Evolutionary conservation across 495 filamentous ascomycete species (phyloP).

Genomic region (Amniculicola lignicola): DNA sequence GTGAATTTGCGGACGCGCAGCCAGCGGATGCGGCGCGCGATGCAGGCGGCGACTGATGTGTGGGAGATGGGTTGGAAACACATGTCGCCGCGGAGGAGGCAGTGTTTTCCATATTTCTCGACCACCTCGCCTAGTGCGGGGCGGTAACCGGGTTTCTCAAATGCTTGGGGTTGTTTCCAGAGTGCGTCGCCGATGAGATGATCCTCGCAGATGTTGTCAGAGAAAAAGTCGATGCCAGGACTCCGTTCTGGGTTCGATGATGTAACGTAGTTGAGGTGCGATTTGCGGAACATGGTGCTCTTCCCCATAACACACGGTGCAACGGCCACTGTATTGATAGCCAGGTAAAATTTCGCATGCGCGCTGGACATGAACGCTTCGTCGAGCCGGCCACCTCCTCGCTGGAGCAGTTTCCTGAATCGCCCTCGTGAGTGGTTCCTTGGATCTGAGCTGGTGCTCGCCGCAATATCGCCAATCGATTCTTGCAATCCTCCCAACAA

Average conservation of each 20-base stretch:
- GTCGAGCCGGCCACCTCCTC: conserved; percentile 79
- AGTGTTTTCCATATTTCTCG: conserved; percentile 68
- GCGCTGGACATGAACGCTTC: conserved; percentile 91
- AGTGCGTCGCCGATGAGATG: conserved; percentile 91
- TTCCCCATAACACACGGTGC: conserved; percentile 96
- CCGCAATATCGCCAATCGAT: conserved; percentile 31
- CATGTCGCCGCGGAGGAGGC: conserved; percentile 76
- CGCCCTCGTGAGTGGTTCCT: conserved; percentile 15
- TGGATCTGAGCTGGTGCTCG: conserved; percentile 21
- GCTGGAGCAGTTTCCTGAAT: conserved; percentile 37
- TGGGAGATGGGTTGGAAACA: conserved; percentile 84
- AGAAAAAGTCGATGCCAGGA: conserved; percentile 86
- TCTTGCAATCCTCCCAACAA: conserved; percentile 12
- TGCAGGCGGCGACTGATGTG: conserved; percentile 75
- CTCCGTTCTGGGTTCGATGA: conserved; percentile 42
- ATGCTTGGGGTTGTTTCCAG: conserved; percentile 57
- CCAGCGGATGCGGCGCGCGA: conserved; percentile 85
- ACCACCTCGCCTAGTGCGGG: conserved; percentile 40
- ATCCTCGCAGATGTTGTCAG: conserved; percentile 94
- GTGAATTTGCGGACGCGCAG: conserved; percentile 92
- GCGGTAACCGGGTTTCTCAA: conserved; percentile 28
- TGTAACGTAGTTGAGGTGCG: conserved; percentile 83
- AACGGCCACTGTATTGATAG: conserved; percentile 88
- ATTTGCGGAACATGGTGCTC: conserved; percentile 95
- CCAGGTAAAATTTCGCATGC: conserved; percentile 97